These are phyloP conservation scores for Mycothermus thermophilus DNA, from an alignment of 495 filamentous ascomycete species.

Conservation along the genomic window DNA sequence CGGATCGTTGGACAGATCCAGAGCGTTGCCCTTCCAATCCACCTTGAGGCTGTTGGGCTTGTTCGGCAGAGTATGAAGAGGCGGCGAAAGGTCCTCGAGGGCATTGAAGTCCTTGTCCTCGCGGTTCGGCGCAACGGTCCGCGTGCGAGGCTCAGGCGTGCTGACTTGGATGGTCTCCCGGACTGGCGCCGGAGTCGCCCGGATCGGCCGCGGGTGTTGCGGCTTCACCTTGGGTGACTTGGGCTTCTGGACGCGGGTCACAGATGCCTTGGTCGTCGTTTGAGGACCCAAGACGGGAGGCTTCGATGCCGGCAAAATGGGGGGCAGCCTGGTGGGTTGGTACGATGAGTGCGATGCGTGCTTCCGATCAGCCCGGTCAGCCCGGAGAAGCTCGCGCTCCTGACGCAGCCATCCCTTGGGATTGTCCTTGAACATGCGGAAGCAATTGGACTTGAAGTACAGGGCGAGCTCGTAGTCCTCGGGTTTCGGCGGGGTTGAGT, in stretches of 20 bases:
- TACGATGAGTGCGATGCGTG: constrained; percentile 15
- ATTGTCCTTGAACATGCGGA: constrained; percentile 43
- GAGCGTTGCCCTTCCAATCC: constrained; percentile 72
- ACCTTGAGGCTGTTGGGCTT: constrained; percentile 58
- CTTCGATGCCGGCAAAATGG: constrained; percentile 33
- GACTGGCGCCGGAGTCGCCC: constrained; percentile 13
- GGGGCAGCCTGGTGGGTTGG: constrained; percentile 17
- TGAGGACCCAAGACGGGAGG: constrained; percentile 16
- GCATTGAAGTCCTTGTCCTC: constrained; percentile 81
- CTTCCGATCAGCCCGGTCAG: constrained; percentile 38
- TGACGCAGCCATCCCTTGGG: constrained; percentile 46
- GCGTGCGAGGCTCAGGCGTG: constrained; percentile 30
- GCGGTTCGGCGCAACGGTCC: constrained; percentile 40
- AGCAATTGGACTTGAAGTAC: constrained; percentile 51
- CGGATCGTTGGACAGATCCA: constrained; percentile 69
- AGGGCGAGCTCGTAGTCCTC: constrained; percentile 59
- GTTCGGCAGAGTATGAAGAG: constrained; percentile 46
- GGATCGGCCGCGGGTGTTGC: constrained; percentile 18
- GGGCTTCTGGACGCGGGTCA: constrained; percentile 29
- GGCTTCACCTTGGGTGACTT: constrained; percentile 14
- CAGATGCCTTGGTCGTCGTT: constrained; percentile 33
- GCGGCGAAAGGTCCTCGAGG: constrained; percentile 66
- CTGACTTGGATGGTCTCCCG: constrained; percentile 29
- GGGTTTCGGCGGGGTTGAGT: constrained; percentile 45
- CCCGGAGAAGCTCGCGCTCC: constrained; percentile 45